Evolutionary conservation across 2,329 filamentous ascomycete species (phyloP).

Genomic region (Aspergillus glaucus): DNA sequence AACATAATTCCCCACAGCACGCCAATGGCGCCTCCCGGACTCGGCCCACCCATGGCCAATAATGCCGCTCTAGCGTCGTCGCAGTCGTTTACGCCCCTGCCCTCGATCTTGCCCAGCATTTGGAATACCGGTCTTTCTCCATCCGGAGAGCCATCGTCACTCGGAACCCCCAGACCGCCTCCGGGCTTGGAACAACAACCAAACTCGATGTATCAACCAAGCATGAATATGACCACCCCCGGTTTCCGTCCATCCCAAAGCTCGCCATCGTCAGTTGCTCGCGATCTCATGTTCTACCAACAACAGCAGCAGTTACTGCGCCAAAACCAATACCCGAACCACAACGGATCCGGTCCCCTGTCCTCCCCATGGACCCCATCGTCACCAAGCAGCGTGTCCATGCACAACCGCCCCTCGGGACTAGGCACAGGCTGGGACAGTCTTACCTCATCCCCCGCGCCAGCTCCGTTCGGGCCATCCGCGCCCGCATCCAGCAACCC

Average conservation of each 20-base stretch:
- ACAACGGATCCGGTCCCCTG: constrained; percentile 7
- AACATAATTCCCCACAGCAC: constrained; percentile 17
- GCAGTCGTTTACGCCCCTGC: constrained; percentile 27
- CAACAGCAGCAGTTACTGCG: constrained; percentile 16
- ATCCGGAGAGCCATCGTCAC: constrained; percentile 33
- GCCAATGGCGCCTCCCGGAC: constrained; percentile 29
- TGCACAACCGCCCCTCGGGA: background rate
- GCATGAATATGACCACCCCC: constrained; percentile 9
- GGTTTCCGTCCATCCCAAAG: constrained; percentile 19
- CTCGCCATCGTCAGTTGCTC: constrained; percentile 10
- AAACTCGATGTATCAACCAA: constrained; percentile 7
- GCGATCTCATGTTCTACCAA: constrained; percentile 21
- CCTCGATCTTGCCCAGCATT: constrained; percentile 36
- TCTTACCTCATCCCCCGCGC: background rate
- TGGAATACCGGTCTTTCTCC: constrained; percentile 42
- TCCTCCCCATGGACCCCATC: constrained; percentile 19
- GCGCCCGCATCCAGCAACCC: background rate
- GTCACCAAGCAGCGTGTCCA: background rate
- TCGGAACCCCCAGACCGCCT: constrained; percentile 30
- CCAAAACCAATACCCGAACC: constrained; percentile 18
- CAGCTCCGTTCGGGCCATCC: background rate
- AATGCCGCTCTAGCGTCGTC: constrained; percentile 18
- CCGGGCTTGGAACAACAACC: constrained; percentile 26
- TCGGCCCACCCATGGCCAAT: constrained; percentile 19
- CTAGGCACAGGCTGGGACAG: background rate